A percentile compares a stretch with the other conserved stretches of the same genome.
These are phyloP conservation scores for Calonectria ilicicola DNA, from an alignment of 2,329 filamentous ascomycete genomes.

Conservation along the genomic window DNA sequence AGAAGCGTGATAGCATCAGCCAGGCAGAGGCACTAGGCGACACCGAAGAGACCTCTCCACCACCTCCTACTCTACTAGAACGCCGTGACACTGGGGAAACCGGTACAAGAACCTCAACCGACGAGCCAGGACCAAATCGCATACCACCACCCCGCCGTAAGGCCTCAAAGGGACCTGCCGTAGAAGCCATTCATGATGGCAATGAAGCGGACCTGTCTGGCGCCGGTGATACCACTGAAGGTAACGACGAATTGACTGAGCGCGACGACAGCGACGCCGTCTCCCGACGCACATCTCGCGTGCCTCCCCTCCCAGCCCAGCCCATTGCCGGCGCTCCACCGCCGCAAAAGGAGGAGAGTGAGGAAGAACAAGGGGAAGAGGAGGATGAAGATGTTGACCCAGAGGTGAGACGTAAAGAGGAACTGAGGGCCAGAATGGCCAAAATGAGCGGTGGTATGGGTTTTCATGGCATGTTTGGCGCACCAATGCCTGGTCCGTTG, in stretches of 20 bases:
- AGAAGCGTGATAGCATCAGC: conserved; percentile 69
- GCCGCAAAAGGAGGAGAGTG: conserved; percentile 62
- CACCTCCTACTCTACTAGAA: conserved; percentile 52
- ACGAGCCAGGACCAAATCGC: conserved; percentile 52
- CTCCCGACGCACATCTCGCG: conserved; percentile 52
- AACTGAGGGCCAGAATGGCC: conserved; percentile 94
- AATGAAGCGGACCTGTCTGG: conserved; percentile 76
- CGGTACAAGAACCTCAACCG: conserved; percentile 62
- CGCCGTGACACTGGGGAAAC: conserved; percentile 62
- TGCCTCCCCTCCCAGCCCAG: conserved; percentile 49
- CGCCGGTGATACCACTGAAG: conserved; percentile 73
- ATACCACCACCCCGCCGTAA: conserved; percentile 62
- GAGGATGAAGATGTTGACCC: conserved; percentile 90
- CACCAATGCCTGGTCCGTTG: conserved; percentile 72
- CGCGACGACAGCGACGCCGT: conserved; percentile 81
- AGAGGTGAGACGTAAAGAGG: conserved; percentile 85
- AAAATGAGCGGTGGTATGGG: conserved; percentile 99
- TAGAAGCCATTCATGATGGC: conserved; percentile 65
- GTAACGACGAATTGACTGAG: conserved; percentile 72
- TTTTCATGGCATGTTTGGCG: conserved; percentile 93
- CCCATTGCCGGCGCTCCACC: conserved; percentile 33
- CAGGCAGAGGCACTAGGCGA: conserved; percentile 45
- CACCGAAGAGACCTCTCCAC: conserved; percentile 45
- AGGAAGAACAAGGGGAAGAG: conserved; percentile 74
- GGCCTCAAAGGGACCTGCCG: conserved; percentile 59